phyloP scores from a whole-genome alignment of 2,329 filamentous ascomycete genomes.

The Talaromyces sp. region DNA sequence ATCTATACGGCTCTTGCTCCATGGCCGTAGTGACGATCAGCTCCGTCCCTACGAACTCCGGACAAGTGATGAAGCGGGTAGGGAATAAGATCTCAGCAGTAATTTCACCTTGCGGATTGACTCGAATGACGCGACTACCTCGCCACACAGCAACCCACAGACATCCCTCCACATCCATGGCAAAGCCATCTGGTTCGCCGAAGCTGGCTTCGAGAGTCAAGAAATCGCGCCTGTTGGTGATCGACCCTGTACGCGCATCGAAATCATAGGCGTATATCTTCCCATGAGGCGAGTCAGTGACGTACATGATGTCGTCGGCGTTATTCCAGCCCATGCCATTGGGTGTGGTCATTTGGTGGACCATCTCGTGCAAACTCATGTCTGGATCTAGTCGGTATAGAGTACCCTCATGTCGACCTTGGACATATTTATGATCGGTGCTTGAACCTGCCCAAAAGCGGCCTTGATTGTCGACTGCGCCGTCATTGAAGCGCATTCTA shows the following conservation, averaged over 20 bases:
- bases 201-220: conserved; percentile 61
- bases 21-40: conserved; percentile 78
- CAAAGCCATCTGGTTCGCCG: conserved; percentile 72
- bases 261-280: conserved; percentile 74
- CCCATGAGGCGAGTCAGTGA: conserved; percentile 69
- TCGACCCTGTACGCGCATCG: conserved; percentile 55
- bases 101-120: conserved; percentile 63
- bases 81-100: conserved; percentile 71
- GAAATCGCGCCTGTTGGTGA: conserved; percentile 65
- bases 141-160: conserved; percentile 88
- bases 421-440: conserved; percentile 70
- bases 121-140: conserved; percentile 67
- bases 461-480: conserved; percentile 71
- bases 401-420: conserved; percentile 52
- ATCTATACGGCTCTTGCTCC: conserved; percentile 59
- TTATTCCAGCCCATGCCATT: conserved; percentile 80
- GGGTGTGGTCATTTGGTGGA: conserved; percentile 67
- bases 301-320: conserved; percentile 69
- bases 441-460: conserved; percentile 82
- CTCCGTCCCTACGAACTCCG: conserved; percentile 67
- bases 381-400: conserved; percentile 67
- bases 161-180: conserved; percentile 76
- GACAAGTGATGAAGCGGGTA: conserved; percentile 74
- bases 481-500: conserved; percentile 67
- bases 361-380: conserved; percentile 54